Percentiles rank a stretch among this genome's conserved stretches.
phyloP scores from a whole-genome alignment of 2,329 filamentous ascomycete species.

The Aspergillus calidoustus region DNA sequence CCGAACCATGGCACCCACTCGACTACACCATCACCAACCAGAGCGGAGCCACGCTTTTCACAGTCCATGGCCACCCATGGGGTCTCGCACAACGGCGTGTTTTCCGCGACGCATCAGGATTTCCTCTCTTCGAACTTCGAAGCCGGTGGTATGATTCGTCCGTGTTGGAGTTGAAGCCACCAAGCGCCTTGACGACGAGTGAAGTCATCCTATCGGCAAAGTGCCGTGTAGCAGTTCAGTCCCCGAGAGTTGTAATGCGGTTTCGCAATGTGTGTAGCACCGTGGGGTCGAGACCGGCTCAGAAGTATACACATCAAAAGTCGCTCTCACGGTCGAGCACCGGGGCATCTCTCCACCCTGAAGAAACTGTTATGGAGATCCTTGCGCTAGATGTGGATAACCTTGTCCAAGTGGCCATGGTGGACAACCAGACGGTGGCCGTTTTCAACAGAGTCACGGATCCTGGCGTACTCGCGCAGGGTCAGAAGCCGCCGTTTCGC shows the following conservation, averaged over 20 bases:
- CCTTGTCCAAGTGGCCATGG: slow-evolving; percentile 20
- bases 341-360: background rate
- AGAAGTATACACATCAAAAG: background rate
- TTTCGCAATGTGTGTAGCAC: slow-evolving; percentile 19
- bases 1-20: slow-evolving; percentile 26
- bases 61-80: slow-evolving; percentile 23
- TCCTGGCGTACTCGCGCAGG: slow-evolving; percentile 17
- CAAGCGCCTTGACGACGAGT: slow-evolving; percentile 10
- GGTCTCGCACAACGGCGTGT: slow-evolving; percentile 20
- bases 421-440: slow-evolving; percentile 18
- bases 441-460: slow-evolving; percentile 21
- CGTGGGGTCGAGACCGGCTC: background rate
- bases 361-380: slow-evolving; percentile 20
- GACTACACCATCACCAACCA: slow-evolving; percentile 20
- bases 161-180: slow-evolving; percentile 18
- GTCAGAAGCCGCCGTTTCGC: slow-evolving; percentile 23
- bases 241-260: slow-evolving; percentile 18
- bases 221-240: slow-evolving; percentile 21
- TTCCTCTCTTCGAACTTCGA: slow-evolving; percentile 25
- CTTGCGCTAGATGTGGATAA: slow-evolving; percentile 21
- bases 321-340: background rate
- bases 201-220: slow-evolving; percentile 19
- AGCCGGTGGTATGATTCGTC: slow-evolving; percentile 25
- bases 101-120: slow-evolving; percentile 23
- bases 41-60: slow-evolving; percentile 18